Base-by-base conservation (phyloP, 345 rosid genomes). In the Abelmoschus esculentus region DNA sequence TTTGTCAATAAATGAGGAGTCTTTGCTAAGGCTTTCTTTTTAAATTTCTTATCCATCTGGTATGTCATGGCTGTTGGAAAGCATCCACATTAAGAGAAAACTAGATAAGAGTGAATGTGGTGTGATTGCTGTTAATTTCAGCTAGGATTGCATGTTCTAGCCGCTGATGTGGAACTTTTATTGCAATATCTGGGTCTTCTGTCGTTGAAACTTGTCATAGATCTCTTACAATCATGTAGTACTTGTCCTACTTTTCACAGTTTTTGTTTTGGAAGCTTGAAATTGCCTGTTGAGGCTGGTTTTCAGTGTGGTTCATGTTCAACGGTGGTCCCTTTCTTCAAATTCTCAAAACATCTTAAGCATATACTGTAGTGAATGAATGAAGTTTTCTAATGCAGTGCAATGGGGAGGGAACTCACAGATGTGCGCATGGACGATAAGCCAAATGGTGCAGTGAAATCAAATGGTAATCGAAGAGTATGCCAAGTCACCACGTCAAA, bases 331-430 rank as follows among this genome's bases (percentile, higher is more conserved):
- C 58, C 28, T 54, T 54, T 54, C 58, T 46, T 65, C 28, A 40
- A 22, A 38, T 63, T 3, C 44, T 6, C 36, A 40, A 60, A 60
- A 32, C 19, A 60, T 60, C 44, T 31, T 0, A 32, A 1, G 64
- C 44, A 60, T 62, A 42, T 42, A 10, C 3, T 42, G 11, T 42
- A 8, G 46, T 42, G 46, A 42, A 8, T 42, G 46, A 42, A 42
- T 42, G 46, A 42, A 42, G 46, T 8, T 46, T 42, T 40, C 50
- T 50, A 13, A 9, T 74, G 83, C 84, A 92, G 96, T 81, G 76
- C 77, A 78, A 93, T 93, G 98, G 98, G 97, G 69, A 83, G 85
- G 79, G 89, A 87, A 70, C 85, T 85, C 65, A 77, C 75, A 53
- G 81, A 80, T 54, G 83, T 84, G 69, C 84, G 81, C 73, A 84